Base-by-base conservation (phyloP, 768 basidiomycete species). In the Kwoniella shandongensis region DNA sequence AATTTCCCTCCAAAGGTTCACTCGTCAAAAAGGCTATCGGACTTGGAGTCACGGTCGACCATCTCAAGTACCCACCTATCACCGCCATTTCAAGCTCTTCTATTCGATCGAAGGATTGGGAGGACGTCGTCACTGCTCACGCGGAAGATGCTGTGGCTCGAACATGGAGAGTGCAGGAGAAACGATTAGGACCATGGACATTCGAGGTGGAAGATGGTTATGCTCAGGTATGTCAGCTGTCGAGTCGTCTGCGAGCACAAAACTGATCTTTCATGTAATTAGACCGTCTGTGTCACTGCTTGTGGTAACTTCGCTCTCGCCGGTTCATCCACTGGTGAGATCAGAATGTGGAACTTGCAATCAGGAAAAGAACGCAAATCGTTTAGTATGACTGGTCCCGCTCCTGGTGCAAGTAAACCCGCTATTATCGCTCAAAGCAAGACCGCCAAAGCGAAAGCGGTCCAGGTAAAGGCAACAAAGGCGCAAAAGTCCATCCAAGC, bases 291-390 rank as follows among this genome's bases (percentile, higher is more conserved):
- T 61, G 88, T 97, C 18, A 88, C 92, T 3, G 88, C 90, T 0
- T 99, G 96, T 71, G 96, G 96, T 7, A 98, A 98, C 70, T 99
- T 97, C 72, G 90, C 88, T 26, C 76, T 98, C 11, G 90, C 85
- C 3, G 85, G 91, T 23, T 87, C 88, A 1, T 88, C 89, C 1
- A 86, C 84, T 0, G 81, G 81, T 23, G 65, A 75, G 40, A 87
- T 98, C 36, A 76, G 84, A 56, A 86, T 93, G 86, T 98, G 91
- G 88, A 99, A 97, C 73, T 85, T 99, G 85, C 94, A 99, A 76
- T 91, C 89, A 3, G 96, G 96, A 1, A 82, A 92, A 56, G 83
- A 83, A 65, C 82, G 94, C 42, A 89, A 88, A 77, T 81, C 82
- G 1, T 97, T 89, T 73, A 79, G 81, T 59, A 69, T 94, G 3